Evolutionary conservation across 2,329 filamentous ascomycete species (phyloP).

Genomic region (Cladosporium colombiae): DNA sequence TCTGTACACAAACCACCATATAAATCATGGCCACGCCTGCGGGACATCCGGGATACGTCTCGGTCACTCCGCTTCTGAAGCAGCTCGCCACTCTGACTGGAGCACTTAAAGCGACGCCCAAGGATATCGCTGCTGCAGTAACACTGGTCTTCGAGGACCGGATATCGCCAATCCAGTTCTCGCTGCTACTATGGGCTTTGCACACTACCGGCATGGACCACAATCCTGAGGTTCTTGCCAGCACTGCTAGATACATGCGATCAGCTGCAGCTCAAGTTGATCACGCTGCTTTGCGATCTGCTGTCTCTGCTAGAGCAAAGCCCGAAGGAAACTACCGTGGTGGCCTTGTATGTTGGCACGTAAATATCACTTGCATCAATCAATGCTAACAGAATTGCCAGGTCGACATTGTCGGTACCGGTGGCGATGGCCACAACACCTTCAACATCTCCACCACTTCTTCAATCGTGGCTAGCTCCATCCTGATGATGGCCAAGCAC

Average conservation of each 20-base stretch:
- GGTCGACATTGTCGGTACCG: slow-evolving; percentile 96
- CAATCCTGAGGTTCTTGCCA: slow-evolving; percentile 79
- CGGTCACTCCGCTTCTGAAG: slow-evolving; percentile 71
- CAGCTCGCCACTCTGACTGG: slow-evolving; percentile 59
- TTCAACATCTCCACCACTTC: slow-evolving; percentile 98
- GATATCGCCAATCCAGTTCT: slow-evolving; percentile 83
- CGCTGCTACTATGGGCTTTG: slow-evolving; percentile 82
- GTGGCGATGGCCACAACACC: slow-evolving; percentile 93
- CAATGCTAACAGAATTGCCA: slow-evolving; percentile 32
- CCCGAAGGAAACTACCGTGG: slow-evolving; percentile 76
- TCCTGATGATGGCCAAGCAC: slow-evolving; percentile 88
- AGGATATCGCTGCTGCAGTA: slow-evolving; percentile 87
- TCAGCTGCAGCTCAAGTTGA: slow-evolving; percentile 74
- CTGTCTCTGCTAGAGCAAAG: slow-evolving; percentile 62
- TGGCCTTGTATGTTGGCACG: slow-evolving; percentile 67
- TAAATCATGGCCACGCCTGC: slow-evolving; percentile 20
- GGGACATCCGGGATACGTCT: slow-evolving; percentile 40
- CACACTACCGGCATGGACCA: slow-evolving; percentile 89
- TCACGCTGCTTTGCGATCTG: slow-evolving; percentile 58
- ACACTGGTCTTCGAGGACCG: slow-evolving; percentile 88
- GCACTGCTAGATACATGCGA: slow-evolving; percentile 82
- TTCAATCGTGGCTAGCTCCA: slow-evolving; percentile 83
- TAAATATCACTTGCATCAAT: neutral
- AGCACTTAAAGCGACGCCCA: slow-evolving; percentile 59
- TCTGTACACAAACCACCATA: neutral